Percentiles rank a stretch among this genome's conserved stretches.
phyloP scores from a whole-genome alignment of 2,329 filamentous ascomycete genomes.

The Venturiaceae sp. region DNA sequence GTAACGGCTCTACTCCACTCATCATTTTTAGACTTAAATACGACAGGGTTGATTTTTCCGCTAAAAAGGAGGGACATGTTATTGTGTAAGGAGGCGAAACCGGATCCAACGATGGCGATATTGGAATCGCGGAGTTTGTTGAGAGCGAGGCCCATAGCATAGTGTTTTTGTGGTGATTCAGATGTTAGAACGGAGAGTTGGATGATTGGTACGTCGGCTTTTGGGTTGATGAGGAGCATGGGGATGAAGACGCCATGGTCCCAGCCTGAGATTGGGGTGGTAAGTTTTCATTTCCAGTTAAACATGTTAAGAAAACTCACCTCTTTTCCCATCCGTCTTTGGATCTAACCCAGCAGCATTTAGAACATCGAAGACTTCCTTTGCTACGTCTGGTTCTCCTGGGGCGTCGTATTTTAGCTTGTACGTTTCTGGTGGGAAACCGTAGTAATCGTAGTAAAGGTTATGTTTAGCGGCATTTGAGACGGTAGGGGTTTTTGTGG shows the following conservation, averaged over 20 bases:
- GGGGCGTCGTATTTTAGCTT: constrained; percentile 46
- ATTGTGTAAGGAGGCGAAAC: constrained; percentile 52
- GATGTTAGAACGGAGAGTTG: constrained; percentile 46
- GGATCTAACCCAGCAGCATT: constrained; percentile 34
- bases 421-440: constrained; percentile 50
- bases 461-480: constrained; percentile 38
- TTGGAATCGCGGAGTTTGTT: constrained; percentile 38
- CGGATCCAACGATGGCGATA: constrained; percentile 50
- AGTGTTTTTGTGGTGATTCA: constrained; percentile 39
- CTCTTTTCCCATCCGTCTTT: constrained; percentile 17
- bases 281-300: neutral
- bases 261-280: no score
- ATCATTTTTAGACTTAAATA: constrained; percentile 20
- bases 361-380: constrained; percentile 37
- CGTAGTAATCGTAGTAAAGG: constrained; percentile 50
- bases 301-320: neutral
- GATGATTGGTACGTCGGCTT: constrained; percentile 44
- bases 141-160: constrained; percentile 46
- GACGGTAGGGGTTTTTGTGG: constrained; percentile 38
- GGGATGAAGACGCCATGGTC: constrained; percentile 54
- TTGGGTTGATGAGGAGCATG: constrained; percentile 43
- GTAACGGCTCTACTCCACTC: constrained; percentile 40
- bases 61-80: constrained; percentile 36
- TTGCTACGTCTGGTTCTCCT: constrained; percentile 44
- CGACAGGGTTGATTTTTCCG: constrained; percentile 16